Conservation (phyloP, 2,329 filamentous ascomycete species). For the Drechslerella coelobrocha region DNA sequence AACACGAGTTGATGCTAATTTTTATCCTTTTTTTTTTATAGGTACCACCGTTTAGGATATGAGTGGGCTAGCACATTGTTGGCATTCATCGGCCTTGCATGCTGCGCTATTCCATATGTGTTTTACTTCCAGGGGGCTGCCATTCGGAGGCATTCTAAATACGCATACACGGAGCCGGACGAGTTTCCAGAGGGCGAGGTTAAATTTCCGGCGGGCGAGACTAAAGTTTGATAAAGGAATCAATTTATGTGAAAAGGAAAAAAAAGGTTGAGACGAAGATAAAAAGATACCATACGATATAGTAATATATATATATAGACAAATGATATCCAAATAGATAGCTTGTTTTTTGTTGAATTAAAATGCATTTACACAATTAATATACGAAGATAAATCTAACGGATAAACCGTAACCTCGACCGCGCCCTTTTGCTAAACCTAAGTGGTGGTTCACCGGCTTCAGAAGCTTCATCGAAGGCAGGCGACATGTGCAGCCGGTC, state of each 20-base stretch:
- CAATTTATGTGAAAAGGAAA: too few species aligned
- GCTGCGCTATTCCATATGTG: slow-evolving; percentile 80
- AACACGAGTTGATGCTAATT: not conserved
- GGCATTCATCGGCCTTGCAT: slow-evolving; percentile 75
- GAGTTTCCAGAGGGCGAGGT: slow-evolving; percentile 57
- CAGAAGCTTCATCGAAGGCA: not conserved
- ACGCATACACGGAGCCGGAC: slow-evolving; percentile 70
- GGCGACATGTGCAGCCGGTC: not conserved
- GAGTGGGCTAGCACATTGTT: slow-evolving; percentile 78
- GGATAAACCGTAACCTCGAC: not conserved
- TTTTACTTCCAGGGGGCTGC: slow-evolving; percentile 79
- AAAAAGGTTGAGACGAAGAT: too few species aligned
- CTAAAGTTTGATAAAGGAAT: not conserved
- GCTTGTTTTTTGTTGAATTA: slow-evolving; percentile 16
- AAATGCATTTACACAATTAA: not conserved
- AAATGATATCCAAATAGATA: too few species aligned
- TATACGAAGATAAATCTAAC: not conserved
- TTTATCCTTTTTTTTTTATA: slow-evolving; percentile 12
- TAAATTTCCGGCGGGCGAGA: slow-evolving; percentile 9
- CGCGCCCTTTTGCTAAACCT: not conserved
- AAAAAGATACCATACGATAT: too few species aligned
- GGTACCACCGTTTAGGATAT: slow-evolving; percentile 69
- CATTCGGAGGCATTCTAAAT: slow-evolving; percentile 74
- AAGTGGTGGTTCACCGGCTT: not conserved
- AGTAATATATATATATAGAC: too few species aligned